phyloP scores from a whole-genome alignment of 495 filamentous ascomycete species.

The Lineolata rhizophorae region DNA sequence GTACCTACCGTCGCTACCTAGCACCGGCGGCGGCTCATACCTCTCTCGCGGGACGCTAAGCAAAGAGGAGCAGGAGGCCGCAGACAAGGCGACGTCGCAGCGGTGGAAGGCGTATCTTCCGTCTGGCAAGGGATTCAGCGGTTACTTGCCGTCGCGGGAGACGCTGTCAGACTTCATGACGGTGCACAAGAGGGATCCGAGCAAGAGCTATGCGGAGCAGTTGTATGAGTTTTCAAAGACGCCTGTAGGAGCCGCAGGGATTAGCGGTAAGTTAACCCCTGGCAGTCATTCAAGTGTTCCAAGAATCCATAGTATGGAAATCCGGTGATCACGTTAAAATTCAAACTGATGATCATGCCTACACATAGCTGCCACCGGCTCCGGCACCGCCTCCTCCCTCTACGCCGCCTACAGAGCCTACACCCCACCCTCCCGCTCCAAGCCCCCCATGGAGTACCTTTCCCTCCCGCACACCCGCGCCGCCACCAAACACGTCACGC shows the following conservation, averaged over 20 bases:
- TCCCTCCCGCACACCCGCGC: constrained; percentile 19
- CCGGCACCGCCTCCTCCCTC: constrained; percentile 14
- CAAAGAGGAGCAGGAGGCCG: constrained; percentile 4
- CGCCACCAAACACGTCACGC: constrained; percentile 12
- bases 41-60: too few relatives aligned
- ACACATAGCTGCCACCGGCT: constrained; percentile 10
- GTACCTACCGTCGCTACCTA: constrained; percentile 12
- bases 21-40: too few relatives aligned
- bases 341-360: background rate
- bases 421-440: constrained; percentile 2
- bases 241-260: constrained; percentile 18
- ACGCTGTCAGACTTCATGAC: constrained; percentile 13
- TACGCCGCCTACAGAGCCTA: constrained; percentile 20
- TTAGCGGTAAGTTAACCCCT: constrained; percentile 6
- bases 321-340: background rate
- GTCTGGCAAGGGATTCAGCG: constrained; percentile 16
- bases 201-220: constrained; percentile 20
- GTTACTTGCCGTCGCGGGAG: constrained; percentile 14
- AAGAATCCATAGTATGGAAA: background rate
- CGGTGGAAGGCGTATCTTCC: constrained; percentile 18
- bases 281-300: too few relatives aligned
- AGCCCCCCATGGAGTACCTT: constrained; percentile 17
- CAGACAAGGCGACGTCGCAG: constrained; percentile 11
- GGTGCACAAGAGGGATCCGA: constrained; percentile 15
- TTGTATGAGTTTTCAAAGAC: constrained; percentile 21